phyloP scores from a whole-genome alignment of 805 yeast species.

The Saccharomycopsis lassenensis region DNA sequence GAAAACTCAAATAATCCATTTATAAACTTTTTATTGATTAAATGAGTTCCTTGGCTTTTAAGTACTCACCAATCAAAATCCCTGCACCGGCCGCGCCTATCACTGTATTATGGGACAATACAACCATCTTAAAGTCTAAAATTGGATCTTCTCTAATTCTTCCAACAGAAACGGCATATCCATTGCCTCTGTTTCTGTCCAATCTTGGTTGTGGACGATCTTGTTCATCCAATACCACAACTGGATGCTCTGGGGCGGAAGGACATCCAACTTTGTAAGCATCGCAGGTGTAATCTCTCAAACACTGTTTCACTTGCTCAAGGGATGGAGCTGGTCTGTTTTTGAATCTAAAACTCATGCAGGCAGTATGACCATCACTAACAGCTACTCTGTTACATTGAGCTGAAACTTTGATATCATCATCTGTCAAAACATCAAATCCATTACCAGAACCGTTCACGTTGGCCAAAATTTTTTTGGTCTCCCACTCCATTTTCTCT shows the following conservation, averaged over 20 bases:
- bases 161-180: conserved; percentile 92
- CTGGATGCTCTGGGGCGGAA: conserved; percentile 88
- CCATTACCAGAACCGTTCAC: conserved; percentile 41
- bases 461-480: conserved; percentile 81
- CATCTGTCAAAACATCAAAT: conserved; percentile 48
- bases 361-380: conserved; percentile 95
- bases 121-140: conserved; percentile 91
- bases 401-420: conserved; percentile 80
- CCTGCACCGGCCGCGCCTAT: conserved; percentile 99
- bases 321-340: conserved; percentile 76
- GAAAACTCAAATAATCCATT: background rate
- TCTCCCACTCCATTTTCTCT: conserved; percentile 98
- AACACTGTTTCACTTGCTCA: conserved; percentile 61
- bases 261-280: conserved; percentile 70
- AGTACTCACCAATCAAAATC: conserved; percentile 84
- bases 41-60: conserved; percentile 64
- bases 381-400: conserved; percentile 97
- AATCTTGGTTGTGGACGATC: conserved; percentile 98
- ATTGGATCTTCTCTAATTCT: conserved; percentile 90
- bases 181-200: conserved; percentile 90
- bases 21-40: conserved; percentile 24
- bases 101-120: conserved; percentile 92
- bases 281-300: conserved; percentile 71
- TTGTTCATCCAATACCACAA: conserved; percentile 80
- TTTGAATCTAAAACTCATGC: conserved; percentile 77